Base-by-base conservation (phyloP, 495 filamentous ascomycete species). In the Hypoxylon subgilvum region DNA sequence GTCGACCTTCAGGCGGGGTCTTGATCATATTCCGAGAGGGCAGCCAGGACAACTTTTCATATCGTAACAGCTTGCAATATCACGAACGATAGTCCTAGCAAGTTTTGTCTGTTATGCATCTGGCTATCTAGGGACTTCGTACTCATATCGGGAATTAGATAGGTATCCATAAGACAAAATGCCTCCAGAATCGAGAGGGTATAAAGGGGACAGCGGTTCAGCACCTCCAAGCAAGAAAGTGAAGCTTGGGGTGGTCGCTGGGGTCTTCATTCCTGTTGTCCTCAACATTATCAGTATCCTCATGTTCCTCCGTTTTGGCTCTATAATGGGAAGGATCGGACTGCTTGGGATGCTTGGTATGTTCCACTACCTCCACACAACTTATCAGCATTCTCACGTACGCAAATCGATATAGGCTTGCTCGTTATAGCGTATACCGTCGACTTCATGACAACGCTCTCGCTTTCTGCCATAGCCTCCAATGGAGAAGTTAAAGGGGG, bases 271-370 rank as follows among this genome's bases (percentile, higher is more conserved):
- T 16, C 91, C 91, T 17, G 91, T 90, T 4, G 91, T 84, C 39
- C 73, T 94, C 61, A 96, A 95, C 72, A 90, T 95, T n/a, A 74
- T 95, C 40, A 93, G 89, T 58, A 96, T 96, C 76, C 82, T 96
- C 34, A 94, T 95, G 91, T 96, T 96, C 74, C 76, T 92, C 69
- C 80, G 89, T 21, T 92, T 92, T 65, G 88, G 88, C 4, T 86
- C 88, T 51, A 88, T 92, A 50, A 72, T 92, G 25, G 91, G 91
- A 22, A 87, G 92, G 67, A 82, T 84, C 58, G 91, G 91, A 27
- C 69, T 96, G 28, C 52, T 94, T 32, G 91, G 90, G 13, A 94
- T 91, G 69, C 71, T 94, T 69, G 89, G 89, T 90, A 77, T 64
- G 72, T 35, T 59, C 32, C 32, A 27, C 38, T 14, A 14, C 32